phyloP scores from a whole-genome alignment of 2,329 filamentous ascomycete genomes.

The Teratosphaeriaceae sp. region DNA sequence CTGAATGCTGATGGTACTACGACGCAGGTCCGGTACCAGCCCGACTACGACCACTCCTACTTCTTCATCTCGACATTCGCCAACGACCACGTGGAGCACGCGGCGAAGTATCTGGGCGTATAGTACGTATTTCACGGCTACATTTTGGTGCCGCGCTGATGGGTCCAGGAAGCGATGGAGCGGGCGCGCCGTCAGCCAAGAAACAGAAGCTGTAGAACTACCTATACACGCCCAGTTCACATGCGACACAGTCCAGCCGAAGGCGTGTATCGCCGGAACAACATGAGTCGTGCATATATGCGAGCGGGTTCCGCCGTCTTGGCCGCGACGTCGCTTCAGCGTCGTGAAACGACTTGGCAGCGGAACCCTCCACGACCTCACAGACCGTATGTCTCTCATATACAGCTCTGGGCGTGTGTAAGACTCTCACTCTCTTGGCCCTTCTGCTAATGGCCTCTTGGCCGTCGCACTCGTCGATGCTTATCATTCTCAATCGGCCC shows the following conservation, averaged over 20 bases:
- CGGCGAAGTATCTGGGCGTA: constrained; percentile 67
- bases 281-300: background rate
- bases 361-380: background rate
- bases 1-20: too few relatives aligned
- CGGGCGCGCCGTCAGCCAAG: background rate
- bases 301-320: background rate
- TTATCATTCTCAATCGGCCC: too few relatives aligned
- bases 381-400: too few relatives aligned
- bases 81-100: constrained; percentile 85
- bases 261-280: background rate
- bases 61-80: constrained; percentile 91
- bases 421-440: too few relatives aligned
- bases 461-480: too few relatives aligned
- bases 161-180: constrained; percentile 7
- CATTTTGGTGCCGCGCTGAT: constrained; percentile 6
- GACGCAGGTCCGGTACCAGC: constrained; percentile 78
- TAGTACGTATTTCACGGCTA: constrained; percentile 13
- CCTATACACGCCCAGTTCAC: background rate
- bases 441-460: too few relatives aligned
- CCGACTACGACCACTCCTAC: constrained; percentile 95
- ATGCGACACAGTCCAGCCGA: too few relatives aligned
- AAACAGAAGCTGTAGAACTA: constrained; percentile 6
- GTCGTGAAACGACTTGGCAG: background rate
- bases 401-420: too few relatives aligned
- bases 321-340: background rate